Base-by-base conservation (phyloP, 2,329 filamentous ascomycete species). In the Calonectria pseudoreteaudii region DNA sequence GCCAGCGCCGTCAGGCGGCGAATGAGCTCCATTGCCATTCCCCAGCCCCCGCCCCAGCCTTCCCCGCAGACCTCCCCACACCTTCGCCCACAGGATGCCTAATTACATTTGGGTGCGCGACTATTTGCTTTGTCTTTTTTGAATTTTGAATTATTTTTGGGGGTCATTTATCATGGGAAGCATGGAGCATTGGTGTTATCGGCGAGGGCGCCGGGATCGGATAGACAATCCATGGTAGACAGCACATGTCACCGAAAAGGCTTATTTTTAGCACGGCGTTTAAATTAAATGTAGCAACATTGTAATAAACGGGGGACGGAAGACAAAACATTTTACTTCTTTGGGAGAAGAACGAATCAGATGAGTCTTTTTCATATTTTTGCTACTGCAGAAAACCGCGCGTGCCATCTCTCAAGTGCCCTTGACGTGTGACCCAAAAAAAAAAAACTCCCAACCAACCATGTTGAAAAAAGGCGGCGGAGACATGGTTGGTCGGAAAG, bases 1-100 rank as follows among this genome's bases (percentile, higher is more conserved):
- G 62, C 71, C 30, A 71, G 31, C 36, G 58, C 68, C 18, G 31
- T 69, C 28, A 36, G 60, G 26, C 71, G 66, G 28, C 64, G 65
- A 44, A 66, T 75, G 65, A 68, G 68, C 18, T 47, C 67, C 20
- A 65, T 75, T 16, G 68, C 68, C 47, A 56, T 44, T 28, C 60
- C 60, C 31, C 36, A 38, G 36, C 26, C 38, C 60, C 36, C 36
- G 28, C 23, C 60, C 23, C 50, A 28, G 50, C 26, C 50, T 18
- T 44, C 60, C n/a, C 60, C 60, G 26, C 38, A 47, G 23, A 23
- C 38, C 16, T 47, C 28, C 9, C 26, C 30, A 31, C 50, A 53
- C 13, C 36, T 47, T 47, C 36, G 36, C 31, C n/a, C 34, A 26
- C 56, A 26, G 34, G 56, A 60, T 23, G 56, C n/a, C 4, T 60